Evolutionary conservation across 768 basidiomycete species (phyloP).

Genomic region (Cubamyces lactineus): DNA sequence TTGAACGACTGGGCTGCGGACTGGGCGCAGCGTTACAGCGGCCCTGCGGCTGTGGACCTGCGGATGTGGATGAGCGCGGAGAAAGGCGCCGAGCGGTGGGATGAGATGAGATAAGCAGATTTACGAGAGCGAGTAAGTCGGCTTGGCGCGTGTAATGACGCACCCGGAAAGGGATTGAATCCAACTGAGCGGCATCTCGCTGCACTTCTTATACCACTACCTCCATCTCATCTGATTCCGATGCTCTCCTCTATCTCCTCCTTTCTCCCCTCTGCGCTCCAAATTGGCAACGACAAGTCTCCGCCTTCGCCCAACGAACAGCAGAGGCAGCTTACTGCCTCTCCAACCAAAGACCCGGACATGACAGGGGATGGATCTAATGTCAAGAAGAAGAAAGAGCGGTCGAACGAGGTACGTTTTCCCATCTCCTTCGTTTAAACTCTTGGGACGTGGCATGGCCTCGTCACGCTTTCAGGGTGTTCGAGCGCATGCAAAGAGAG

Average conservation of each 20-base stretch:
- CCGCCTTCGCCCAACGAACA: slow-evolving; percentile 5
- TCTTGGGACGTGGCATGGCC: neutral
- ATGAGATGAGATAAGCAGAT: slow-evolving; percentile 6
- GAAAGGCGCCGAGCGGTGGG: neutral
- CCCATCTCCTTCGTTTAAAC: neutral
- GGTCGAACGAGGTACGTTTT: slow-evolving; percentile 50
- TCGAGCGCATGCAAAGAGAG: neutral
- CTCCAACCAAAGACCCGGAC: slow-evolving; percentile 13
- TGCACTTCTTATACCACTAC: slow-evolving; percentile 15
- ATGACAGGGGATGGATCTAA: slow-evolving; percentile 37
- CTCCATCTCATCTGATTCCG: slow-evolving; percentile 25
- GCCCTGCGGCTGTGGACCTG: neutral
- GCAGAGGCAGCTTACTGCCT: slow-evolving; percentile 1
- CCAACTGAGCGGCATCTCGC: slow-evolving; percentile 11
- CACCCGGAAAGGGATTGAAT: slow-evolving; percentile 5
- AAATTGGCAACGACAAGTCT: slow-evolving; percentile 24
- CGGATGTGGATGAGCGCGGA: neutral
- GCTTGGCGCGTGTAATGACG: slow-evolving; percentile 22
- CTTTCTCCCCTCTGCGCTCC: slow-evolving; percentile 28
- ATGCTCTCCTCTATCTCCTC: slow-evolving; percentile 31
- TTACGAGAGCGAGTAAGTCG: neutral
- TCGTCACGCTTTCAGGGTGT: neutral
- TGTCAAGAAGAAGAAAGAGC: slow-evolving; percentile 51
- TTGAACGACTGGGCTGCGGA: neutral
- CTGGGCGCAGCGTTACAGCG: neutral